A percentile compares a stretch with the other conserved stretches of the same genome.
Evolutionary conservation across 2,329 filamentous ascomycete genomes (phyloP).

Genomic region (Aspergillus sp.): DNA sequence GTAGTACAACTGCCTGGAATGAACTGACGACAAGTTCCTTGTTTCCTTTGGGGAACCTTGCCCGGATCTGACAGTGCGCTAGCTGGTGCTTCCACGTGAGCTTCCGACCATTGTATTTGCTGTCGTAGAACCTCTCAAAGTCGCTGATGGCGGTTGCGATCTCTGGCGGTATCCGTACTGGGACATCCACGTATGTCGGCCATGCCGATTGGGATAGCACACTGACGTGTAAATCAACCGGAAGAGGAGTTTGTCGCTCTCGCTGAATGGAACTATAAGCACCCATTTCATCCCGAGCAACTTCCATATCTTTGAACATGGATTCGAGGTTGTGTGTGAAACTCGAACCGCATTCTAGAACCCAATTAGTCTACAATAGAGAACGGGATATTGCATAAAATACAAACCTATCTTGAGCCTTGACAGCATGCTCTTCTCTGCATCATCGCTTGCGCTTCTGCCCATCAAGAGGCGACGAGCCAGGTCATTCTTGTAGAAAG

Average conservation of each 20-base stretch:
- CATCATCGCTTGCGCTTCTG: constrained; percentile 88
- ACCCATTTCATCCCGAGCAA: constrained; percentile 89
- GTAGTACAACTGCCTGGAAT: constrained; percentile 86
- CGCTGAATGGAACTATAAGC: constrained; percentile 73
- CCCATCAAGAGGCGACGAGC: constrained; percentile 87
- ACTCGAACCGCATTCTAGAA: constrained; percentile 77
- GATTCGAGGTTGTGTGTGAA: constrained; percentile 98
- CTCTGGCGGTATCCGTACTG: constrained; percentile 71
- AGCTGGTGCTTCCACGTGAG: constrained; percentile 90
- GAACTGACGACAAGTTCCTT: constrained; percentile 91
- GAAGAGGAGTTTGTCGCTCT: constrained; percentile 57
- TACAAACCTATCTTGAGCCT: constrained; percentile 71
- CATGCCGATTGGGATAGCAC: constrained; percentile 89
- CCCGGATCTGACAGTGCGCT: constrained; percentile 85
- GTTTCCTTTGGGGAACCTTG: constrained; percentile 71
- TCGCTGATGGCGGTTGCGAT: constrained; percentile 74
- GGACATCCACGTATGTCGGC: constrained; percentile 82
- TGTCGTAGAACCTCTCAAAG: constrained; percentile 84
- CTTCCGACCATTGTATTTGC: constrained; percentile 83
- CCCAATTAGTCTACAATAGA: constrained; percentile 1
- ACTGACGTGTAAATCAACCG: constrained; percentile 77
- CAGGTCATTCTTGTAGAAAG: constrained; percentile 98
- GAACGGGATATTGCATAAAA: neutral
- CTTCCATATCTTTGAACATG: constrained; percentile 98
- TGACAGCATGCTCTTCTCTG: constrained; percentile 91